These are phyloP conservation scores for Ceriops zippeliana DNA, from an alignment of 345 rosid genomes.

Conservation along the genomic window DNA sequence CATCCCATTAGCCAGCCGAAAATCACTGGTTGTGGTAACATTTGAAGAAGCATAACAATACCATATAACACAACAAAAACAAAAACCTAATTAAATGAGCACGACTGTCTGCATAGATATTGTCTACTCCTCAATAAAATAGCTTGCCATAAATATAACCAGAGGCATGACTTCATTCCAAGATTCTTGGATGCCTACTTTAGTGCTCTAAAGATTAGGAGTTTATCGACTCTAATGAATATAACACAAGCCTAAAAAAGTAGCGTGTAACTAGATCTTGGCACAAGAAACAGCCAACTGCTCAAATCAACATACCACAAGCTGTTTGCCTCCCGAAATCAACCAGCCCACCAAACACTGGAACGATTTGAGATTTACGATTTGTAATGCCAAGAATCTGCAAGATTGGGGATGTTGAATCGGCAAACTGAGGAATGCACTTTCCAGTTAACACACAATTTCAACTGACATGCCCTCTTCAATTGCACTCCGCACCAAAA, in stretches of 20 bases:
- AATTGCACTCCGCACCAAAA: conserved; percentile 37
- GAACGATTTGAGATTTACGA: conserved; percentile 9
- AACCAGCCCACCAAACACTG: conserved; percentile 14
- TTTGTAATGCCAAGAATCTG: conserved; percentile 34
- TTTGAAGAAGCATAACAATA: too few relatives aligned
- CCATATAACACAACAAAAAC: too few relatives aligned
- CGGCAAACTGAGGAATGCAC: conserved; percentile 23
- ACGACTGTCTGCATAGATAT: not conserved
- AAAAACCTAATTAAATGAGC: too few relatives aligned
- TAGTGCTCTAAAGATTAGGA: not conserved
- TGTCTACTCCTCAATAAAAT: not conserved
- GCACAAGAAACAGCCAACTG: conserved; percentile 12
- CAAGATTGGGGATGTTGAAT: conserved; percentile 19
- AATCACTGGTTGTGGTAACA: too few relatives aligned
- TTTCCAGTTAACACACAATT: conserved; percentile 32
- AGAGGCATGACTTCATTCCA: not conserved
- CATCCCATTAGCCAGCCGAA: too few relatives aligned
- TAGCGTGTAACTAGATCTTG: not conserved
- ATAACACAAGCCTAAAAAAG: conserved; percentile 7
- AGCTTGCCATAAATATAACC: not conserved
- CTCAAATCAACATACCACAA: conserved; percentile 12
- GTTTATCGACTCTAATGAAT: conserved; percentile 3
- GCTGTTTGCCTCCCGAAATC: conserved; percentile 15
- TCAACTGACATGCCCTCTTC: conserved; percentile 41
- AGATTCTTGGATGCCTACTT: not conserved